Conservation (phyloP, 2,329 filamentous ascomycete genomes). For the Ramularia collo-cygni region DNA sequence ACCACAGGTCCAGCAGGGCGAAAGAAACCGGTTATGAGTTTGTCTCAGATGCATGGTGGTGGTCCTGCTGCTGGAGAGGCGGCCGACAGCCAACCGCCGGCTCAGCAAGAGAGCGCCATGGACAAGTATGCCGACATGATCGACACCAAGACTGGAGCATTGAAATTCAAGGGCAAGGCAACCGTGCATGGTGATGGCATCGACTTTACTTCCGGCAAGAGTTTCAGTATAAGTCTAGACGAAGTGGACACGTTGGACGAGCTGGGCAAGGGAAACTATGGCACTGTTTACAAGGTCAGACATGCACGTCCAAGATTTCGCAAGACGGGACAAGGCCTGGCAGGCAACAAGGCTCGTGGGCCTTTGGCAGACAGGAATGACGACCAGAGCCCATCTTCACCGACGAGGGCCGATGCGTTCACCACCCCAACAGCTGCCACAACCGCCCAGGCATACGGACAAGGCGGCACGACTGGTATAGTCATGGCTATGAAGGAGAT, state of each 20-base stretch:
- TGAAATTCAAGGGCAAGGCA: constrained; percentile 90
- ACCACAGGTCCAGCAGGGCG: constrained; percentile 23
- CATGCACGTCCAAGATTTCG: constrained; percentile 67
- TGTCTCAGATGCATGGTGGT: constrained; percentile 38
- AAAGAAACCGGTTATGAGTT: constrained; percentile 38
- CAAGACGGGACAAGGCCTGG: constrained; percentile 52
- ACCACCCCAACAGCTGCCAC: constrained; percentile 14
- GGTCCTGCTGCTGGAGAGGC: constrained; percentile 22
- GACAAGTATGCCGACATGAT: constrained; percentile 74
- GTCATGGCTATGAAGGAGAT: constrained; percentile 99
- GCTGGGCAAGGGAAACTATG: constrained; percentile 95
- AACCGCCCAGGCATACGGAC: constrained; percentile 14
- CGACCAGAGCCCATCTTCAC: constrained; percentile 13
- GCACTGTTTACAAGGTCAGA: constrained; percentile 92
- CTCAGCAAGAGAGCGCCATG: constrained; percentile 36
- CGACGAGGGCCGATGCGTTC: constrained; percentile 27
- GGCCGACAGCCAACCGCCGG: constrained; percentile 22
- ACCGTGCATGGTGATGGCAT: constrained; percentile 83
- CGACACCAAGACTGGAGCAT: constrained; percentile 81
- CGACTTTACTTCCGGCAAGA: constrained; percentile 82
- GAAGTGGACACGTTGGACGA: constrained; percentile 91
- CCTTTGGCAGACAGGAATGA: constrained; percentile 17
- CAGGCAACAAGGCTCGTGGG: constrained; percentile 49
- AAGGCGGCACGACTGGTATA: constrained; percentile 59
- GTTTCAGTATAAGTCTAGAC: constrained; percentile 89